Evolutionary conservation across 2,329 filamentous ascomycete genomes (phyloP).

Genomic region (Penicillium sp.): DNA sequence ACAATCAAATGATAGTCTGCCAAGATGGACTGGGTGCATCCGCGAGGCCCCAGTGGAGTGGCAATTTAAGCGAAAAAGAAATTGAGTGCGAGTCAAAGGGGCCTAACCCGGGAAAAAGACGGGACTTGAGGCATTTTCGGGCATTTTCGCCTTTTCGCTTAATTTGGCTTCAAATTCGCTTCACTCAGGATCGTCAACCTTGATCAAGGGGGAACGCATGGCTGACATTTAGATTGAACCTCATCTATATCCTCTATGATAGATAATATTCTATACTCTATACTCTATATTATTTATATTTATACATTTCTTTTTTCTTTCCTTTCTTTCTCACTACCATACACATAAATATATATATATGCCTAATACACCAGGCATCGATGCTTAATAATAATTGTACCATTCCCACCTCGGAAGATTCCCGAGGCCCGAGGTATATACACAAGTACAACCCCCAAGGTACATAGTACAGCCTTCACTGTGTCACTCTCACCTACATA

Average conservation of each 20-base stretch:
- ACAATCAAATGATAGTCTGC: constrained; percentile 1
- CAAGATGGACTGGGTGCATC: constrained; percentile 32
- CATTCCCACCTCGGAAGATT: too few species aligned
- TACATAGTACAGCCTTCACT: neutral
- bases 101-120: constrained; percentile 15
- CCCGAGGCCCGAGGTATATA: neutral
- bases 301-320: neutral
- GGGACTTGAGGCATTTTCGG: constrained; percentile 3
- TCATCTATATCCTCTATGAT: neutral
- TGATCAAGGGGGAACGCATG: neutral
- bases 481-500: neutral
- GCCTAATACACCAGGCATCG: neutral
- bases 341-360: neutral
- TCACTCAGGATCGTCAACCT: constrained; percentile 11
- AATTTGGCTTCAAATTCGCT: constrained; percentile 12
- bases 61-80: constrained; percentile 20
- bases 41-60: constrained; percentile 29
- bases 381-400: neutral
- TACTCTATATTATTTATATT: too few species aligned
- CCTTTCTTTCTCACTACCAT: neutral
- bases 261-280: too few species aligned
- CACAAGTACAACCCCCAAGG: neutral
- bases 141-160: constrained; percentile 5
- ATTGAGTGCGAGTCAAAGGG: constrained; percentile 39
- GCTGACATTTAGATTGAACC: neutral